Evolutionary conservation across 768 basidiomycete species (phyloP).

Genomic region (Harrya chromipes): DNA sequence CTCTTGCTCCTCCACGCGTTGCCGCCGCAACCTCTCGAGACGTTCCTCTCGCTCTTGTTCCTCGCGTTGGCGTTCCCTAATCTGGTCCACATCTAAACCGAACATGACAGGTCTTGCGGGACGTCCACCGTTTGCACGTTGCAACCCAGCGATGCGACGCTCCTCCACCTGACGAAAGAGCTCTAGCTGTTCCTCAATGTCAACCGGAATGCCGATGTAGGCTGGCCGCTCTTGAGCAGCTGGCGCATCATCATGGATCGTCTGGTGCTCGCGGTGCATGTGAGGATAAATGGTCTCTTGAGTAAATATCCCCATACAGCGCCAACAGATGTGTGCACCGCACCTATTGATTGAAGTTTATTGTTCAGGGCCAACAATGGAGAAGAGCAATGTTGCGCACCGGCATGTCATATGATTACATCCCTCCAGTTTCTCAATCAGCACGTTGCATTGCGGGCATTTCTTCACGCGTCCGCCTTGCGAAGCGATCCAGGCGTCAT

Average conservation of each 20-base stretch:
- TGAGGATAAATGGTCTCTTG: slow-evolving; percentile 34
- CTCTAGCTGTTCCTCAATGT: slow-evolving; percentile 22
- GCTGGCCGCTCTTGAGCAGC: not conserved
- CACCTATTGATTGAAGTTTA: slow-evolving; percentile 41
- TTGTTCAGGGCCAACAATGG: too few relatives aligned
- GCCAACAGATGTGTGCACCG: slow-evolving; percentile 77
- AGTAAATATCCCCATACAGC: slow-evolving; percentile 44
- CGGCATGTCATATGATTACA: slow-evolving; percentile 79
- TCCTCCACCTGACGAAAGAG: slow-evolving; percentile 12
- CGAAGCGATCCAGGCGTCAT: slow-evolving; percentile 52
- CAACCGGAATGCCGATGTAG: slow-evolving; percentile 12
- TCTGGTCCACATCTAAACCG: not conserved
- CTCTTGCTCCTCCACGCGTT: not conserved
- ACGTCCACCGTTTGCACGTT: not conserved
- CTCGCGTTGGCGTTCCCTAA: not conserved
- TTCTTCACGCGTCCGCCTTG: slow-evolving; percentile 59
- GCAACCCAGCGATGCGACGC: slow-evolving; percentile 2
- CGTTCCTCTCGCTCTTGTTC: not conserved
- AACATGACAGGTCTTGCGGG: not conserved
- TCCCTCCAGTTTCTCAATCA: slow-evolving; percentile 67
- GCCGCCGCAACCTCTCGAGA: not conserved
- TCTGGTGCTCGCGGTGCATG: slow-evolving; percentile 35
- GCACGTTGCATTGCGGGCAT: slow-evolving; percentile 66
- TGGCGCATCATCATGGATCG: slow-evolving; percentile 21
- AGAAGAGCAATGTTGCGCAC: slow-evolving; percentile 6